phyloP scores from a whole-genome alignment of 805 yeast genomes.

The Pichia paraexigua region DNA sequence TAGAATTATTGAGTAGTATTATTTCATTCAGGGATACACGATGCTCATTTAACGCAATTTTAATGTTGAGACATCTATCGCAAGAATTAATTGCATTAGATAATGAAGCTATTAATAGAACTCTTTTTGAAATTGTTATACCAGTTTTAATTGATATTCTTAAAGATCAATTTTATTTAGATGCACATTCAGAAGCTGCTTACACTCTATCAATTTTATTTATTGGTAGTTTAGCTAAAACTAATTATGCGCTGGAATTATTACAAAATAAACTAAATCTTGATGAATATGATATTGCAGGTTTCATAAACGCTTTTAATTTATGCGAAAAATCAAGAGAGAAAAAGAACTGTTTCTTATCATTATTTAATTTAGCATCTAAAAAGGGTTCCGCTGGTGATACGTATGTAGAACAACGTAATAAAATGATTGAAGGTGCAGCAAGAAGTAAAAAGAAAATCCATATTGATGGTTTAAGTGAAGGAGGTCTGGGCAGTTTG shows the following conservation, averaged over 20 bases:
- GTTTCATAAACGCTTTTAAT: constrained; percentile 56
- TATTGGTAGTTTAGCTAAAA: constrained; percentile 60
- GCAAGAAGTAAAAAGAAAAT: constrained; percentile 9
- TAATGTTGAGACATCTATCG: constrained; percentile 68
- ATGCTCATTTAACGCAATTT: constrained; percentile 84
- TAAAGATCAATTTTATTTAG: constrained; percentile 68
- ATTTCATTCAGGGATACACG: constrained; percentile 81
- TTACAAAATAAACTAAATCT: constrained; percentile 46
- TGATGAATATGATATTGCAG: constrained; percentile 46
- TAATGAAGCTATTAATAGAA: constrained; percentile 62
- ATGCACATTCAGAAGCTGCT: constrained; percentile 89
- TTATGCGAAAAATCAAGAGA: constrained; percentile 65
- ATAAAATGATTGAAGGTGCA: constrained; percentile 11
- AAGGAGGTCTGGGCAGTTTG: constrained; percentile 12
- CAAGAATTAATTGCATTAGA: constrained; percentile 61
- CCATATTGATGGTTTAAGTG: constrained; percentile 9
- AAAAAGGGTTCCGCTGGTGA: constrained; percentile 38
- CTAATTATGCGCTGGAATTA: constrained; percentile 58
- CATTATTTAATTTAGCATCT: constrained; percentile 49
- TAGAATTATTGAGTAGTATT: constrained; percentile 66
- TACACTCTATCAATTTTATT: constrained; percentile 76
- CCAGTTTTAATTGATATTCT: constrained; percentile 63
- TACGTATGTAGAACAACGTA: constrained; percentile 9
- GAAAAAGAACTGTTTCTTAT: constrained; percentile 72
- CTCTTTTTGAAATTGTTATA: constrained; percentile 55